A percentile compares a stretch with the other conserved stretches of the same genome.
These are phyloP conservation scores for Vaccinium corymbosum DNA, from an alignment of 148 eudicot genomes.

Conservation along the genomic window DNA sequence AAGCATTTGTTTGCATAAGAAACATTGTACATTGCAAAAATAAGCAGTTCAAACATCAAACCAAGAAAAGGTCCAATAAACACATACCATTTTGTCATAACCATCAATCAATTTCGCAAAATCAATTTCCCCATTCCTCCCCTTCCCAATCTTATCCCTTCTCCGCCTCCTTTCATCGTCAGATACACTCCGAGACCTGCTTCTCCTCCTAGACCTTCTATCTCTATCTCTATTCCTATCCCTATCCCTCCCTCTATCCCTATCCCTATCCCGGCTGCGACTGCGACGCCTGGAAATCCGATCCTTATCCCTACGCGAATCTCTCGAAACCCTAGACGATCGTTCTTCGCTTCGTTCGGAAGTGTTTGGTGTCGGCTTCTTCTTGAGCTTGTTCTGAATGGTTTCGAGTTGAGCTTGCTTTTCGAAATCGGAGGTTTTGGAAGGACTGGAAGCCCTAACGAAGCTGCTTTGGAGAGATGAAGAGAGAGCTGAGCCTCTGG, in stretches of 20 bases:
- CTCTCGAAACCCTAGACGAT: conserved; percentile 25
- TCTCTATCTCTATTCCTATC: conserved; percentile 23
- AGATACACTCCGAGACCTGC: conserved; percentile 23
- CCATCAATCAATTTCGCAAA: conserved; percentile 60
- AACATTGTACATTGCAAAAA: not conserved
- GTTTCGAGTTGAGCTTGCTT: conserved; percentile 55
- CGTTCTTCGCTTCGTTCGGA: conserved; percentile 18
- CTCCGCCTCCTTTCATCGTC: conserved; percentile 29
- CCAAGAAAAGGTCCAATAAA: not conserved
- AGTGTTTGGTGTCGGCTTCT: conserved; percentile 23
- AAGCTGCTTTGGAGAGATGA: conserved; percentile 42
- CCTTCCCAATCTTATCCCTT: conserved; percentile 30
- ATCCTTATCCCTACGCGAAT: conserved; percentile 18
- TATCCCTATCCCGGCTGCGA: conserved; percentile 14
- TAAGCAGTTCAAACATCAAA: not conserved
- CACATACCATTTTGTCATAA: conserved; percentile 66
- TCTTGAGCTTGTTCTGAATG: conserved; percentile 69
- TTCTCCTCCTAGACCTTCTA: conserved; percentile 28
- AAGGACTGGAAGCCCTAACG: conserved; percentile 64
- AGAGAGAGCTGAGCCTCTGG: conserved; percentile 49
- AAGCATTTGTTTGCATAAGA: not conserved
- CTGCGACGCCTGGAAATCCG: conserved; percentile 21
- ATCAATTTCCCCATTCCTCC: conserved; percentile 41
- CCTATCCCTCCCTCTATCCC: not conserved
- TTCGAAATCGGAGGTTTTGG: conserved; percentile 26